phyloP scores from a whole-genome alignment of 2,329 filamentous ascomycete genomes.

The Teratosphaeria epicoccoides region DNA sequence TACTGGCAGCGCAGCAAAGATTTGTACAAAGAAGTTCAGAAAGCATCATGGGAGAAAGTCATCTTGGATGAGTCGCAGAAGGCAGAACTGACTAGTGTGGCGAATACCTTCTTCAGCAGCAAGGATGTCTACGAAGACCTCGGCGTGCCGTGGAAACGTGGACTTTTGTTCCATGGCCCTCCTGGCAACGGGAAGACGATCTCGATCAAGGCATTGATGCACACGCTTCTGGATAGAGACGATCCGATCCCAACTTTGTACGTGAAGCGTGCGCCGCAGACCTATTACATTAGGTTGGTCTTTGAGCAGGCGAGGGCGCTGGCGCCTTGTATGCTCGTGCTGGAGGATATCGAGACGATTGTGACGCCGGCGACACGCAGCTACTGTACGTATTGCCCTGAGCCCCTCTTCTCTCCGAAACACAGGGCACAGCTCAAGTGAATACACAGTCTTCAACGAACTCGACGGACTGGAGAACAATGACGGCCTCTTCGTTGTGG shows the following conservation, averaged over 20 bases:
- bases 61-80: constrained; percentile 37
- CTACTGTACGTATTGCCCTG: constrained; percentile 37
- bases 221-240: constrained; percentile 30
- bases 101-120: constrained; percentile 32
- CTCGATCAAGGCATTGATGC: constrained; percentile 28
- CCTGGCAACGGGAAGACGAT: constrained; percentile 35
- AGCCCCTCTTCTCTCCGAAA: neutral
- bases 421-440: neutral
- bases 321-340: constrained; percentile 58
- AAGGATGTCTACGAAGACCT: constrained; percentile 32
- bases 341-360: constrained; percentile 61
- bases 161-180: constrained; percentile 31
- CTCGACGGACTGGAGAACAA: constrained; percentile 60
- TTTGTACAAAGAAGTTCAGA: constrained; percentile 31
- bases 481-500: constrained; percentile 50
- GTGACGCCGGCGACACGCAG: constrained; percentile 50
- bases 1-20: constrained; percentile 32
- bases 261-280: constrained; percentile 26
- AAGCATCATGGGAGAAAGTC: constrained; percentile 36
- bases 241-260: constrained; percentile 30
- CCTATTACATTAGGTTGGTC: constrained; percentile 40
- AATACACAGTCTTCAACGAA: constrained; percentile 13
- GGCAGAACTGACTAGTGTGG: constrained; percentile 30
- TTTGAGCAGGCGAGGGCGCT: constrained; percentile 50
- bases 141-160: constrained; percentile 39